Evolutionary conservation across 345 rosid species (phyloP), one percentile per base, ranked within the genome.

Genomic region (Kandelia obovata): DNA sequence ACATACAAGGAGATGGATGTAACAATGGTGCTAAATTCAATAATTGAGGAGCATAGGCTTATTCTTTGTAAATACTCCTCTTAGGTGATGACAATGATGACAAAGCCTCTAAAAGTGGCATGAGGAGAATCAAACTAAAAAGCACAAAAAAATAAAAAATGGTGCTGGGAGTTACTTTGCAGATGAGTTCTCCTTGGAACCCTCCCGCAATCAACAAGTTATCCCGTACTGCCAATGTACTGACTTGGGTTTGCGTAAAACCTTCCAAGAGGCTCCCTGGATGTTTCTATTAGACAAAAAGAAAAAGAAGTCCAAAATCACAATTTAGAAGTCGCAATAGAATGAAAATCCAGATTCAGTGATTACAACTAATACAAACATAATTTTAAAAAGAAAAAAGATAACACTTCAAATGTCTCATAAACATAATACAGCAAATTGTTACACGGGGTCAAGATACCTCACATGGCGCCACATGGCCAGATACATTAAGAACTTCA

Each of bases 151-250:
- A 43, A 15, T 13, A 43, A 2, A 4, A 43, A 21, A 20, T 13
- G 10, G 10, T 9, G 8, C 53, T 71, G 6, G 20, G 32, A 66
- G 31, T 64, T 76, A 81, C 87, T 84, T 86, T 83, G 64, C 85
- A 83, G 52, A 86, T 86, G 68, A 83, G 82, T 71, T 86, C 89
- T 51, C 89, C 87, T 72, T 86, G 89, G 65, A 83, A 83, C 53
- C 89, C 89, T 65, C 89, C 89, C 59, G 87, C 89, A 64, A 86
- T 76, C 65, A 86, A 67, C 75, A 86, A 74, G 10, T 86, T 86
- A 66, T 81, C 84, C 60, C 81, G 58, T 46, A 86, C 89, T 16
- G 89, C 83, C 28, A 86, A 78, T 0, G 89, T 83, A 66, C 89
- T 86, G 37, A 86, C 85, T 81, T 86, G 87, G 3, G 85, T 83